Evolutionary conservation across 106 monocot genomes (phyloP).

Genomic region (Acorus gramineus): DNA sequence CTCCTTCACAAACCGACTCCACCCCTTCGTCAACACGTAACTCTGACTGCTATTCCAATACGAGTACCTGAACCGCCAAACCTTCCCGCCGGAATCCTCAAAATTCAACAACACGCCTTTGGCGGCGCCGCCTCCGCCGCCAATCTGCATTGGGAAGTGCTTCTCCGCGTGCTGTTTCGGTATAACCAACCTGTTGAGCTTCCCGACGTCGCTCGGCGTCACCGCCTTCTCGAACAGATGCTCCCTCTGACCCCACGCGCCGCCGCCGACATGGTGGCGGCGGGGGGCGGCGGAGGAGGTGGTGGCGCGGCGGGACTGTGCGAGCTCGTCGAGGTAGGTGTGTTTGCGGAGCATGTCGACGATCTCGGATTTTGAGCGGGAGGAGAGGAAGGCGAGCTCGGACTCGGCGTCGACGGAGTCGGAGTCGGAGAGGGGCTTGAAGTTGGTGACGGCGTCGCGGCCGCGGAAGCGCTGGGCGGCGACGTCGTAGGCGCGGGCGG

Average conservation of each 20-base stretch:
- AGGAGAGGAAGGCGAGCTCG: constrained; percentile 54
- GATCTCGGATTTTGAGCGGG: constrained; percentile 69
- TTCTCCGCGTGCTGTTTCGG: constrained; percentile 91
- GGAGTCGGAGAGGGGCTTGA: constrained; percentile 36
- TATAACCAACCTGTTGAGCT: constrained; percentile 76
- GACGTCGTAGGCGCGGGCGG: constrained; percentile 68
- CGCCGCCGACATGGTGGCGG: neutral
- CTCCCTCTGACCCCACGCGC: constrained; percentile 8
- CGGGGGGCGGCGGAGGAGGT: neutral
- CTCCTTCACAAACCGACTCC: constrained; percentile 93
- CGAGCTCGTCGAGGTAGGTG: constrained; percentile 73
- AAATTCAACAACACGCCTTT: constrained; percentile 57
- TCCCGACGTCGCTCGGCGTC: constrained; percentile 83
- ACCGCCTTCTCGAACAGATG: constrained; percentile 63
- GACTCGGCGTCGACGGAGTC: constrained; percentile 10
- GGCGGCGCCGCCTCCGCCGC: neutral
- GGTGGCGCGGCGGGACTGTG: constrained; percentile 23
- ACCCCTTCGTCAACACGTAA: constrained; percentile 87
- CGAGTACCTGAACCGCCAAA: constrained; percentile 79
- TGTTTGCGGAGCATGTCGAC: constrained; percentile 91
- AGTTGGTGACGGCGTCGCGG: constrained; percentile 77
- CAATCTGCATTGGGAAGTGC: constrained; percentile 46
- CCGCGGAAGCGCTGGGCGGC: constrained; percentile 83
- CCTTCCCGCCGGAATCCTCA: constrained; percentile 57
- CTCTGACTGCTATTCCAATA: constrained; percentile 99